Base-by-base conservation (phyloP, 1,284 basidiomycete species). In the Tremellales sp. region DNA sequence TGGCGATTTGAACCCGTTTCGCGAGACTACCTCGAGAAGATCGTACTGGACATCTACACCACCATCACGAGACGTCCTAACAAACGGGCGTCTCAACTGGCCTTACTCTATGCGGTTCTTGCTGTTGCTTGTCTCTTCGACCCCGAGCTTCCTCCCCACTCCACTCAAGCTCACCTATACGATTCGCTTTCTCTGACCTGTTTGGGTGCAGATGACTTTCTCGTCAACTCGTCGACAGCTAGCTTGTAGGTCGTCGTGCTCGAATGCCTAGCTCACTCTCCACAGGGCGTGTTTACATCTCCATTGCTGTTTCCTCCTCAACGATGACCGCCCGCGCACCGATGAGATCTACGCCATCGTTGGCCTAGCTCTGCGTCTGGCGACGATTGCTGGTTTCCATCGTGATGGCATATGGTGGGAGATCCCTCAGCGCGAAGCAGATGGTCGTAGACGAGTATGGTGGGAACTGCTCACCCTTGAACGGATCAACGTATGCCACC, bases 401-500 rank as follows among this genome's bases (percentile, higher is more conserved):
- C 18, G 24, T n/a, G 38, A 40, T 24, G 38, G 38, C 9, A 7
- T 16, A 9, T 26, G 38, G 24, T 40, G 38, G 38, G 8, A 26
- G 6, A 14, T 40, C 6, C 12, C 9, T 8, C 19, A 8, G 21
- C 19, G 7, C 6, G 38, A 24, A 9, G 9, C 16, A 14, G 38
- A 40, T 24, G 12, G 6, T 8, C 6, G 38, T 6, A n/a, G 38
- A 9, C 6, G 38, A 16, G 24, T 40, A 6, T 40, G 38, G 38
- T 40, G 38, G 38, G 38, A 40, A 24, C 21, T 40, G 19, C 21
- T 10, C 7, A 10, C 9, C 9, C 21, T 40, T 16, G 38, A 40
- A 26, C 21, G 38, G 24, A 24, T 40, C 38, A 10, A 40, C 24
- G 38, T 40, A n/a, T n/a, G n/a, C n/a, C n/a, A n/a, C n/a, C n/a